Percentiles rank a stretch among this genome's conserved stretches.
phyloP scores from a whole-genome alignment of 306 rosid genomes.

The Lathyrus tuberosus region DNA sequence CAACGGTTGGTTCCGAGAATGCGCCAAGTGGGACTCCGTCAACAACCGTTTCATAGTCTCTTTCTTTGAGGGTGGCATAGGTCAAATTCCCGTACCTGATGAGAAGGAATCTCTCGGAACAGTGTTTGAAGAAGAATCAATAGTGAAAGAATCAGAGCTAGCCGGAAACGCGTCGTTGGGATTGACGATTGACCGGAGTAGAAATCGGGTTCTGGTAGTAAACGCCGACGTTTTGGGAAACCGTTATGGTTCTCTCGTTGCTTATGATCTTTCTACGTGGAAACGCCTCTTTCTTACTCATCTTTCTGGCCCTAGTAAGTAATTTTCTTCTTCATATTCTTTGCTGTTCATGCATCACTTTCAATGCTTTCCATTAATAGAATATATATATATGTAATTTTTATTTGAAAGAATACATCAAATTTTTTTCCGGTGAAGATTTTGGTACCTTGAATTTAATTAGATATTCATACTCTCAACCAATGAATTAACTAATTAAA shows the following conservation, averaged over 20 bases:
- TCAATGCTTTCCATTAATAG: too few species aligned
- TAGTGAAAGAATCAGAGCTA: slow-evolving; percentile 56
- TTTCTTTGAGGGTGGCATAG: slow-evolving; percentile 68
- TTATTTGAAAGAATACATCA: too few species aligned
- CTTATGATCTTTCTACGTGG: slow-evolving; percentile 79
- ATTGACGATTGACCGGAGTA: slow-evolving; percentile 50
- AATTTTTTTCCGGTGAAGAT: too few species aligned
- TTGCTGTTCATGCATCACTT: not conserved
- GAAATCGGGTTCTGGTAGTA: slow-evolving; percentile 71
- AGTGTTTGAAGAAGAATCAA: slow-evolving; percentile 50
- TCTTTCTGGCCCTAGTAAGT: slow-evolving; percentile 66
- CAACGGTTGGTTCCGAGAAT: slow-evolving; percentile 70
- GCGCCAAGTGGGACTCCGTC: slow-evolving; percentile 77
- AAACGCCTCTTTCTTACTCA: slow-evolving; percentile 70
- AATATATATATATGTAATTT: too few species aligned
- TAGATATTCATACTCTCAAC: too few species aligned
- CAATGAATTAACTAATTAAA: too few species aligned
- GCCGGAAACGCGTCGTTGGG: slow-evolving; percentile 80
- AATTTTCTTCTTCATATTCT: not conserved
- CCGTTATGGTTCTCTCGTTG: slow-evolving; percentile 61
- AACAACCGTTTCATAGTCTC: slow-evolving; percentile 66
- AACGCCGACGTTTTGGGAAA: slow-evolving; percentile 60
- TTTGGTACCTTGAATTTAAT: too few species aligned
- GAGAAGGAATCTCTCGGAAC: not conserved
- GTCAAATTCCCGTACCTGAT: slow-evolving; percentile 52